Conservation (phyloP, 2,329 filamentous ascomycete species). For the Berkeleyomyces rouxiae region DNA sequence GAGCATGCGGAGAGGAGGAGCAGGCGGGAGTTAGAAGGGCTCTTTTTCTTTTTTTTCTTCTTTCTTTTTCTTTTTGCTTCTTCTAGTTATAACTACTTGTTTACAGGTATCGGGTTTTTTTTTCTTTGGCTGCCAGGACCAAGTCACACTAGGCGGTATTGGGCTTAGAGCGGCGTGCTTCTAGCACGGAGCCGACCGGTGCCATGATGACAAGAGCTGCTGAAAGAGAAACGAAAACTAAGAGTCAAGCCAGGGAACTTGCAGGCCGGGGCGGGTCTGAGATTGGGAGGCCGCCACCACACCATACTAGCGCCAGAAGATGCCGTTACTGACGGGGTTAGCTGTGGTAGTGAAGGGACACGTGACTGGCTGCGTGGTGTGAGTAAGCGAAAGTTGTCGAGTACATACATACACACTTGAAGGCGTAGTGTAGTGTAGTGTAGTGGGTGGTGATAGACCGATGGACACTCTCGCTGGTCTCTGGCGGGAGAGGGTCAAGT, state of each 20-base stretch:
- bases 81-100: not conserved
- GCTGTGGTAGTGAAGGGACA: too few relatives aligned
- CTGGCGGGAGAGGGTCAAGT: too few relatives aligned
- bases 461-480: too few relatives aligned
- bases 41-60: not conserved
- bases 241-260: not conserved
- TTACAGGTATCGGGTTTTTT: not conserved
- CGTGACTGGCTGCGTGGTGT: too few relatives aligned
- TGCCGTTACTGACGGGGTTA: too few relatives aligned
- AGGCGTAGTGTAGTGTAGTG: too few relatives aligned
- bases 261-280: not conserved
- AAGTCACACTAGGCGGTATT: not conserved
- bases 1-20: too few relatives aligned
- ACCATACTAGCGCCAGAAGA: too few relatives aligned
- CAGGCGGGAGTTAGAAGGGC: too few relatives aligned
- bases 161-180: not conserved
- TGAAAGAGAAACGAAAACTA: not conserved
- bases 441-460: too few relatives aligned
- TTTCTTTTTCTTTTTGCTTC: not conserved
- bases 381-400: too few relatives aligned
- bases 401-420: too few relatives aligned
- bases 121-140: not conserved
- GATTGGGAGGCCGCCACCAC: not conserved
- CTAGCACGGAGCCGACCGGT: not conserved
- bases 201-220: not conserved